These are phyloP conservation scores for Plectosphaerella plurivora DNA, from an alignment of 2,329 filamentous ascomycete species.

Conservation along the genomic window DNA sequence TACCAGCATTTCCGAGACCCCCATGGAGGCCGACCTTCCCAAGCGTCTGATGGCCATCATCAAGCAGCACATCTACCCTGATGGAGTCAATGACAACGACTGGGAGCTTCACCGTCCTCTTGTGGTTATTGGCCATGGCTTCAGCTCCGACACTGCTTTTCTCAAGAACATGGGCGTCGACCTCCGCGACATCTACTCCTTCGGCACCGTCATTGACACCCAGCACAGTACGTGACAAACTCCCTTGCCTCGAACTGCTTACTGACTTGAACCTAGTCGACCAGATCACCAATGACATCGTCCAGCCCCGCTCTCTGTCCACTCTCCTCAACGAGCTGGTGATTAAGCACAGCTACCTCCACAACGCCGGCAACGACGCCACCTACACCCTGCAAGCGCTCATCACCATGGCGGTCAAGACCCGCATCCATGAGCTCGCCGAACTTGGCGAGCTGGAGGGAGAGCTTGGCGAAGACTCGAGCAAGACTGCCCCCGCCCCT, in stretches of 20 bases:
- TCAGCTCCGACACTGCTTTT: conserved; percentile 56
- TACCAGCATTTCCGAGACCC: conserved; percentile 36
- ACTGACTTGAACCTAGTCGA: conserved; percentile 42
- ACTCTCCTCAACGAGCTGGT: conserved; percentile 44
- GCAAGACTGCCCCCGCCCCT: background rate
- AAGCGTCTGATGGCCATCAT: conserved; percentile 27
- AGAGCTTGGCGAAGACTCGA: background rate
- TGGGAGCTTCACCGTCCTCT: conserved; percentile 41
- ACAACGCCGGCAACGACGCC: conserved; percentile 13
- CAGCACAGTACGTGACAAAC: conserved; percentile 26
- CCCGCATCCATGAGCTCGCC: background rate
- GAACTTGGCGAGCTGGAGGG: background rate
- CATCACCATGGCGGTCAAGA: conserved; percentile 17
- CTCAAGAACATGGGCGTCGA: conserved; percentile 56
- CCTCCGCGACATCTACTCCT: conserved; percentile 41
- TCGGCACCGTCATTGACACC: conserved; percentile 70
- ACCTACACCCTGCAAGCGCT: conserved; percentile 13
- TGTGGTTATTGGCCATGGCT: conserved; percentile 69
- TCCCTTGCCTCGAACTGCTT: too few species aligned
- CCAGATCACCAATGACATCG: conserved; percentile 53
- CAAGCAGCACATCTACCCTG: background rate
- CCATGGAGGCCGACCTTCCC: conserved; percentile 26
- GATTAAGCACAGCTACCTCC: conserved; percentile 8
- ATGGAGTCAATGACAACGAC: background rate
- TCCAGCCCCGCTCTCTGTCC: conserved; percentile 51